Evolutionary conservation across 345 rosid species (phyloP).

Genomic region (Melaleuca alternifolia): DNA sequence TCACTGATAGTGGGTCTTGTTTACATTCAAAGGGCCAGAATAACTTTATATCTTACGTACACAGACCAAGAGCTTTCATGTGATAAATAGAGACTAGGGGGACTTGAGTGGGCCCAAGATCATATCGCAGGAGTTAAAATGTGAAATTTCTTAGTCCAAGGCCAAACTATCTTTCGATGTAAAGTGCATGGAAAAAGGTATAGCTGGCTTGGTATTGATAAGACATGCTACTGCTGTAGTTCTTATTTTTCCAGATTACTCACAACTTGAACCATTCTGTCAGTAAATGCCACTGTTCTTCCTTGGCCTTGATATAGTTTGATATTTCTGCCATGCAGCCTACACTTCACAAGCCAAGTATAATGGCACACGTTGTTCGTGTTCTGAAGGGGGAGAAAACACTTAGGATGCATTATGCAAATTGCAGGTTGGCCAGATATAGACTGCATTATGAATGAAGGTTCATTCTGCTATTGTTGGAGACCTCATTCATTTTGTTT

Average conservation of each 20-base stretch:
- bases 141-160: background rate
- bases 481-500: background rate
- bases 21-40: background rate
- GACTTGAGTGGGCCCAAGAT: background rate
- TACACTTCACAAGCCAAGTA: slow-evolving; percentile 94
- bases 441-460: background rate
- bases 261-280: background rate
- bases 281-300: background rate
- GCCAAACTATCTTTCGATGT: background rate
- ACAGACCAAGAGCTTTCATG: background rate
- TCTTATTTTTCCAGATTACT: background rate
- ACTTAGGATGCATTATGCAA: slow-evolving; percentile 97
- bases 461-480: background rate
- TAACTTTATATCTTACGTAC: background rate
- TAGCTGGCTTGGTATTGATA: background rate
- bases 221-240: background rate
- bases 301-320: background rate
- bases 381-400: slow-evolving; percentile 92
- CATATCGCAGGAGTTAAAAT: background rate
- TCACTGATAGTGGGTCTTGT: background rate
- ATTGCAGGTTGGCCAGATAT: slow-evolving; percentile 62
- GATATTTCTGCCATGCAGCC: slow-evolving; percentile 51
- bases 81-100: background rate
- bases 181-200: background rate
- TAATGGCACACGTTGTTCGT: slow-evolving; percentile 95